Evolutionary conservation across 73 alveolate genomes (phyloP).

Genomic region (Paramecium bursaria): DNA sequence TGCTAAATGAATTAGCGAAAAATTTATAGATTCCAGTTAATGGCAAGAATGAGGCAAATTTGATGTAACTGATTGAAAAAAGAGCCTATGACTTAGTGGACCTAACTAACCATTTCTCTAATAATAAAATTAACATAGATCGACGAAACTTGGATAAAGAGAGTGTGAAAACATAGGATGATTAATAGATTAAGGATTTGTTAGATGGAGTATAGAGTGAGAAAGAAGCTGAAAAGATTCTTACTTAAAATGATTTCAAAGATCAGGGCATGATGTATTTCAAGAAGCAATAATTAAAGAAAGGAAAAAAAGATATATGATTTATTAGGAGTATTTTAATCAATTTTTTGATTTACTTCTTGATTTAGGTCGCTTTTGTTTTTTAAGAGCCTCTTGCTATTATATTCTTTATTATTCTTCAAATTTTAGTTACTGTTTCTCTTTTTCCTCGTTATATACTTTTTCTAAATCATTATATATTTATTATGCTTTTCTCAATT

Average conservation of each 20-base stretch:
- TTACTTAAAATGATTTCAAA: slow-evolving; percentile 32
- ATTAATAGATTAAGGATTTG: slow-evolving; percentile 31
- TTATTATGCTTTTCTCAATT: no score
- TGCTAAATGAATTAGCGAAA: slow-evolving; percentile 28
- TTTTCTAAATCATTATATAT: no score
- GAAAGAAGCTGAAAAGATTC: slow-evolving; percentile 54
- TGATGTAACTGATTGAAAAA: slow-evolving; percentile 56
- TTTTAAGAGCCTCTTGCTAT: no score
- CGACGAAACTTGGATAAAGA: neutral
- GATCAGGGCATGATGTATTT: no score
- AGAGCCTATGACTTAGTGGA: slow-evolving; percentile 55
- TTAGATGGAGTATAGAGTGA: slow-evolving; percentile 54
- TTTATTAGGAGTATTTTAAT: no score
- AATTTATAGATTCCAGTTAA: neutral
- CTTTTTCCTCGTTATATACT: no score
- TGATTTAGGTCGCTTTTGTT: no score
- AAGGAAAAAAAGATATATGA: no score
- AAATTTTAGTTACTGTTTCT: no score
- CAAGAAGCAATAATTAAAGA: no score
- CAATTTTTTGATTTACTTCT: no score
- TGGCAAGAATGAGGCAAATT: slow-evolving; percentile 6
- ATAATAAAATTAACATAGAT: slow-evolving; percentile 33
- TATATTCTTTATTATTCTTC: no score
- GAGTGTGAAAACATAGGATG: slow-evolving; percentile 12
- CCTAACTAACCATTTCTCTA: slow-evolving; percentile 1